phyloP scores from a whole-genome alignment of 78 protist genomes.

The Emiliania huxleyi region DNA sequence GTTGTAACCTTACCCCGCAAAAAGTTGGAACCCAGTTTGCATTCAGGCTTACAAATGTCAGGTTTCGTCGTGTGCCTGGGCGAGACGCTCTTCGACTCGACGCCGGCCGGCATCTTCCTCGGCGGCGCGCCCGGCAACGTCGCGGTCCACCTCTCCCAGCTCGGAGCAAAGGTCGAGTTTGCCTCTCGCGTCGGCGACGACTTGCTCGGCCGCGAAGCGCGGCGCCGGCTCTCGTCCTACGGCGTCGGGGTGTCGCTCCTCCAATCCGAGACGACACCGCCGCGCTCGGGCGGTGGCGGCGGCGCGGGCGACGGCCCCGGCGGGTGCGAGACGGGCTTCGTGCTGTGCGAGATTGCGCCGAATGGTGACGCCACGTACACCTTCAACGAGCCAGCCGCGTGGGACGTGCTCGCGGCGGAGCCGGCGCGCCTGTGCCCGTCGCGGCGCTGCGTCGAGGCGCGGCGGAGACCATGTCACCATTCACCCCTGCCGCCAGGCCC shows the following conservation, averaged over 20 bases:
- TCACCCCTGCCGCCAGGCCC: too few species aligned
- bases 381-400: not conserved
- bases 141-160: not conserved
- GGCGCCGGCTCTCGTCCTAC: not conserved
- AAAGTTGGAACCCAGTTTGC: too few species aligned
- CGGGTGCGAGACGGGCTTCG: not conserved
- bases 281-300: too few species aligned
- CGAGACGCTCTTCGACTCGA: not conserved
- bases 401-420: not conserved
- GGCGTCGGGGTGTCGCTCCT: not conserved
- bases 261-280: too few species aligned
- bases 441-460: too few species aligned
- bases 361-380: not conserved
- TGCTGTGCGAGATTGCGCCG: not conserved
- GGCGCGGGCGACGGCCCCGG: too few species aligned
- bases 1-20: too few species aligned
- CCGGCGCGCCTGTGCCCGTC: not conserved
- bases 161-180: not conserved
- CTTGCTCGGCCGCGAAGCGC: not conserved
- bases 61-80: too few species aligned
- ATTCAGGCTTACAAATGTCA: too few species aligned
- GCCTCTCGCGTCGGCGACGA: not conserved
- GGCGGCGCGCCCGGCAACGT: slow-evolving; percentile 10
- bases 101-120: not conserved
- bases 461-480: too few species aligned